Evolutionary conservation across 257 asterid genomes (phyloP).

Genomic region (Solanum verrucosum): DNA sequence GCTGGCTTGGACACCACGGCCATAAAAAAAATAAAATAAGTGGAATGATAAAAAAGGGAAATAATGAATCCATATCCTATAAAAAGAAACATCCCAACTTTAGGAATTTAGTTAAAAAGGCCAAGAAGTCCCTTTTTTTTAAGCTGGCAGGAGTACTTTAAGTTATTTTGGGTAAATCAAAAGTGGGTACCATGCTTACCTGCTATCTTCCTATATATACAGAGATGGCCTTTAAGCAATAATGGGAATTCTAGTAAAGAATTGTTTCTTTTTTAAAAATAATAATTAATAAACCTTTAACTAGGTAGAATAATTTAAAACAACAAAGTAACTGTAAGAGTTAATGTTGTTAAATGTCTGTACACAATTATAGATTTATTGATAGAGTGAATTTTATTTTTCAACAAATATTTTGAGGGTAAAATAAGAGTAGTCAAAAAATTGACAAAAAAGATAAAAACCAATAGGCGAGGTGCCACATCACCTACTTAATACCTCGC

Average conservation of each 20-base stretch:
- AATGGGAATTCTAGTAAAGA: not conserved
- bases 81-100: not conserved
- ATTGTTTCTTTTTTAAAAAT: not conserved
- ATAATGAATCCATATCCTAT: not conserved
- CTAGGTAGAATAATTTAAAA: not conserved
- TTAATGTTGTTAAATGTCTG: not conserved
- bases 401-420: not conserved
- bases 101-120: not conserved
- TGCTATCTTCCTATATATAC: not conserved
- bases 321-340: not conserved
- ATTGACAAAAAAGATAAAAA: not conserved
- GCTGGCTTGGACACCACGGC: not conserved
- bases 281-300: not conserved
- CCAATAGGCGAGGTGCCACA: not conserved
- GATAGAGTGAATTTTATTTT: not conserved
- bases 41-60: not conserved
- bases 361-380: not conserved
- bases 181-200: not conserved
- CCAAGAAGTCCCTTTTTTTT: not conserved
- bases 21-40: not conserved
- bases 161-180: not conserved
- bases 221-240: not conserved
- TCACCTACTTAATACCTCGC: not conserved
- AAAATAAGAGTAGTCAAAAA: not conserved
- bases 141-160: not conserved